Percentiles rank a stretch among this genome's conserved stretches.
phyloP scores from a whole-genome alignment of 2,329 filamentous ascomycete species.

The Stagonosporopsis tanaceti region DNA sequence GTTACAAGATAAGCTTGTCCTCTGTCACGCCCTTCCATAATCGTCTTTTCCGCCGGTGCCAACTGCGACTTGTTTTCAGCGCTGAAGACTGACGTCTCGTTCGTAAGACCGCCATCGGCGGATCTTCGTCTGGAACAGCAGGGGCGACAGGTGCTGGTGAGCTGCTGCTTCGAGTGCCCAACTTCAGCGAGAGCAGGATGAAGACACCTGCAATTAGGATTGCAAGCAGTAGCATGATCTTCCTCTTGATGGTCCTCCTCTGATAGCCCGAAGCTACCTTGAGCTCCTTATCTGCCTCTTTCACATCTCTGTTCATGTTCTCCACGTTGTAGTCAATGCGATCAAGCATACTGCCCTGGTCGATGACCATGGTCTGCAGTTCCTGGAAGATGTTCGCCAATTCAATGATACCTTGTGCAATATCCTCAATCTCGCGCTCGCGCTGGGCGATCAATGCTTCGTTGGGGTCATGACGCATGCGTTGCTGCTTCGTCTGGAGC shows the following conservation, averaged over 20 bases:
- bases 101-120: conserved; percentile 27
- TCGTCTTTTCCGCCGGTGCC: conserved; percentile 48
- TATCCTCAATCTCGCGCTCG: conserved; percentile 96
- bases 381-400: conserved; percentile 96
- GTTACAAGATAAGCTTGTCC: conserved; percentile 21
- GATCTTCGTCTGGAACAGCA: conserved; percentile 29
- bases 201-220: conserved; percentile 86
- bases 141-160: conserved; percentile 27
- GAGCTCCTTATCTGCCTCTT: conserved; percentile 90
- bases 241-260: conserved; percentile 85
- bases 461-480: conserved; percentile 68
- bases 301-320: conserved; percentile 91
- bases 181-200: conserved; percentile 83
- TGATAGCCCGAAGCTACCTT: conserved; percentile 89
- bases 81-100: conserved; percentile 27
- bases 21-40: conserved; percentile 36
- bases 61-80: conserved; percentile 35
- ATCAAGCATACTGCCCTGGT: conserved; percentile 61
- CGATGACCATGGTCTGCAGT: conserved; percentile 83
- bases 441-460: conserved; percentile 88
- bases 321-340: conserved; percentile 86
- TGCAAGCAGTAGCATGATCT: conserved; percentile 88
- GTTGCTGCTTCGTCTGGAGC: conserved; percentile 74
- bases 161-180: conserved; percentile 59
- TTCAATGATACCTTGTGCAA: conserved; percentile 97